Base-by-base conservation (phyloP, 2,329 filamentous ascomycete species). In the Aspergillus tamarii region DNA sequence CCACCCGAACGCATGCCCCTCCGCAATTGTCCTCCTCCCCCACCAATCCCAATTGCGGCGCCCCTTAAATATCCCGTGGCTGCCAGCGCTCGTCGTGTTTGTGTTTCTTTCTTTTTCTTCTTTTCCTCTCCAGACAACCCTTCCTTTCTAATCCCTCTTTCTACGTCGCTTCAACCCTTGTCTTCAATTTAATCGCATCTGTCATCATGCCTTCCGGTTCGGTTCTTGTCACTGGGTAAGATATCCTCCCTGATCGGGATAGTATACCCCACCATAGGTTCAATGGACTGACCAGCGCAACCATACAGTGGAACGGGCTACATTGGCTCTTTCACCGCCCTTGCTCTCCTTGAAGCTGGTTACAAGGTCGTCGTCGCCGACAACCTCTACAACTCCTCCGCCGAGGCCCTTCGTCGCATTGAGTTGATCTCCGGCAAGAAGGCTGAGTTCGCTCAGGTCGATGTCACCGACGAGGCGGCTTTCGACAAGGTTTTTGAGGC, bases 331-430 rank as follows among this genome's bases (percentile, higher is more conserved):
- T 98, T 98, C 85, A 99, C 95, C 66, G 85, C 92, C 62, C 89
- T 99, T 58, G 90, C 93, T 60, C 91, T 99, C 30, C 92, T 99
- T 71, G 87, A 97, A 77, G 91, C 95, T 76, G 94, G 89, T 79
- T 98, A 98, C 87, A 90, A 98, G 79, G 95, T 99, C 68, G 91
- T 99, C 78, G 93, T 99, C 69, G 89, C 95, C 70, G 95, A 99
- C 84, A 98, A 89, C 82, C 88, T 98, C 70, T 97, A 96, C 90
- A 99, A 99, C 83, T 97, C 95, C 56, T 97, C 92, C 66, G 85
- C 90, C 74, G 94, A 97, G 74, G 92, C 91, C 69, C 82, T 99
- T 73, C 94, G 97, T 80, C 94, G 95, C 78, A 96, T 99, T 76
- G 93, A 98, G 84, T 87, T 96, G 74, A 92, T 99, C 78, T 89